Evolutionary conservation across 352 stramenopile genomes (phyloP), one percentile per base, ranked within the genome.

Genomic region (Paralagenidium karlingii): DNA sequence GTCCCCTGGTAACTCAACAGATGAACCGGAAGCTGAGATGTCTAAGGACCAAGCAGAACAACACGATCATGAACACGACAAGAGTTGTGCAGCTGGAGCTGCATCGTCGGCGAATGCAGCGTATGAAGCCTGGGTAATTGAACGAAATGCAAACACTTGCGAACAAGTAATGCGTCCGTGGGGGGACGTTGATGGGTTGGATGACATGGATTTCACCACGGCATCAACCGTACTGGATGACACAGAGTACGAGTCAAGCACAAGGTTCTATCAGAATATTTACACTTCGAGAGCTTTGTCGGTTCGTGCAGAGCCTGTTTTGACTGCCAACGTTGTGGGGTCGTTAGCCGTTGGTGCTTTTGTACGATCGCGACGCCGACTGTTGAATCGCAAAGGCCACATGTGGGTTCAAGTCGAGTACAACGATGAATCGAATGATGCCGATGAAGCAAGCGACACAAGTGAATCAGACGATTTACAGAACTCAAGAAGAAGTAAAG

Each of bases 351-450:
- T 69, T 9, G 69, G 74, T 3, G 49, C 42, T 0, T 69, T 87
- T 1, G 66, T 84, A 3, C 28, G 53, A 2, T 87, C 73, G 5
- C 64, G 53, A 7, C 48, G 45, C 8, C 63, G 69, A 4, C 49
- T 82, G 34, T 39, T 84, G 4, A 86, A 77, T 37, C 50, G 57
- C 6, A 52, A 50, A 15, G 74, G 70, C 1, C 57, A 55, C 2
- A 78, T 87, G 51, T 87, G 74, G 74, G 63, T 87, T 33, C 68
- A 68, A 2, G 49, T 86, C 5, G 51, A 61, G 24, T 85, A 78
- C 24, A n/a, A n/a, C n/a, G n/a, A n/a, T n/a, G n/a, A n/a, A n/a
- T n/a, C n/a, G n/a, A n/a, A n/a, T n/a, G n/a, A n/a, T n/a, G n/a
- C n/a, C n/a, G n/a, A n/a, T n/a, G n/a, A n/a, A n/a, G n/a, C n/a